phyloP scores from a whole-genome alignment of 345 rosid genomes.

The Eucalyptus dawsonii region DNA sequence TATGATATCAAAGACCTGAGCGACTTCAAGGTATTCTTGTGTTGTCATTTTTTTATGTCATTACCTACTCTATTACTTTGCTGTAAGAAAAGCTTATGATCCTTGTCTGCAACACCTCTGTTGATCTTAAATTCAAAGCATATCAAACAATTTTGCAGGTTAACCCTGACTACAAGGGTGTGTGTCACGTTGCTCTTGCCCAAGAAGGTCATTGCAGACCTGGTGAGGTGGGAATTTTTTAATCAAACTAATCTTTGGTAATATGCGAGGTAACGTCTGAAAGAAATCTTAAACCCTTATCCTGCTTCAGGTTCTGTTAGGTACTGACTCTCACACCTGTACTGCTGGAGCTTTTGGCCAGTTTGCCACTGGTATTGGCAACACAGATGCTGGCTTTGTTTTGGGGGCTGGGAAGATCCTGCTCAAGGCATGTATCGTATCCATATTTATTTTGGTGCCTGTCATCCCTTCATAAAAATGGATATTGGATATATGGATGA shows the following conservation, averaged over 20 bases:
- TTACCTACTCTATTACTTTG: neutral
- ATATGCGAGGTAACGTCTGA: neutral
- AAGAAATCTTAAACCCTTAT: neutral
- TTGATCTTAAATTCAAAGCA: neutral
- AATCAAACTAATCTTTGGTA: neutral
- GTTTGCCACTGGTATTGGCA: slow-evolving; percentile 98
- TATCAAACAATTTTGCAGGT: slow-evolving; percentile 33
- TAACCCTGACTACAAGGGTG: slow-evolving; percentile 98
- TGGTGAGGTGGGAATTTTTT: slow-evolving; percentile 60
- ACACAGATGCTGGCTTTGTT: slow-evolving; percentile 96
- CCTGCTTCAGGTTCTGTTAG: slow-evolving; percentile 60
- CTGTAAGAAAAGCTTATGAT: neutral
- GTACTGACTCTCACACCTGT: slow-evolving; percentile 97
- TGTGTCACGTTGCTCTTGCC: slow-evolving; percentile 95
- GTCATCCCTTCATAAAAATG: neutral
- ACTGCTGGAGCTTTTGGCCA: slow-evolving; percentile 99
- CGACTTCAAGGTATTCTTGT: slow-evolving; percentile 53
- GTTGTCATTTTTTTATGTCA: neutral
- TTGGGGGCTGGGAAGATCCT: slow-evolving; percentile 87
- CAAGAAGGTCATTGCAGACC: slow-evolving; percentile 99
- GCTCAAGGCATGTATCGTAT: slow-evolving; percentile 55
- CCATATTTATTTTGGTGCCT: neutral
- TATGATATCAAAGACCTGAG: slow-evolving; percentile 90
- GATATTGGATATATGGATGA: neutral
- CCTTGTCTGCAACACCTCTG: neutral